Evolutionary conservation across 768 basidiomycete genomes (phyloP).

Genomic region (Russula olivacea): DNA sequence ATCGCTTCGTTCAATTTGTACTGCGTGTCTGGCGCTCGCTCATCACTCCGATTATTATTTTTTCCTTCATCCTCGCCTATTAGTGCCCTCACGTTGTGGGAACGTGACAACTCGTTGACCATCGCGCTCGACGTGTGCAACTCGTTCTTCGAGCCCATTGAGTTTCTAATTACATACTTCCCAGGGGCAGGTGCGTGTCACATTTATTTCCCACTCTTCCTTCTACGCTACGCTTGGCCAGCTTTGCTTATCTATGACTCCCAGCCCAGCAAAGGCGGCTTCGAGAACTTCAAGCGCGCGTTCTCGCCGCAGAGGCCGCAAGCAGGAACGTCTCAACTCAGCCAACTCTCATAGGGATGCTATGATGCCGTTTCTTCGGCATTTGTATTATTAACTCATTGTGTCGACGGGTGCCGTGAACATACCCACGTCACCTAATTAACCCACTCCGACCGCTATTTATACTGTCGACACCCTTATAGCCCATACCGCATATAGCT

Average conservation of each 20-base stretch:
- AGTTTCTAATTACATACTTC: slow-evolving; percentile 15
- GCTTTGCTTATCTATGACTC: neutral
- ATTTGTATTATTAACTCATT: neutral
- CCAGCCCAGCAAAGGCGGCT: slow-evolving; percentile 6
- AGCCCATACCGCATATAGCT: too few species aligned
- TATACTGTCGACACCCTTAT: neutral
- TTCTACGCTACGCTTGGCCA: neutral
- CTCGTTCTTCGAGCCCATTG: slow-evolving; percentile 44
- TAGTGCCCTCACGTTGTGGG: slow-evolving; percentile 52
- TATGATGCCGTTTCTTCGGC: neutral
- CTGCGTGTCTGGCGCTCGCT: neutral
- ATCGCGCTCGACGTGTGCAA: slow-evolving; percentile 57
- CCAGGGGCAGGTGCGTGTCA: slow-evolving; percentile 19
- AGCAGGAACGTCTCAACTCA: slow-evolving; percentile 4
- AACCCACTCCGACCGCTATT: neutral
- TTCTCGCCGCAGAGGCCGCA: slow-evolving; percentile 8
- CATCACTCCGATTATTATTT: neutral
- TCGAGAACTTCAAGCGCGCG: slow-evolving; percentile 9
- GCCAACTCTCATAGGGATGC: neutral
- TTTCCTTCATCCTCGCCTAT: too few species aligned
- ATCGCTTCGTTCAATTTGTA: neutral
- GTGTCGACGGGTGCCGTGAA: neutral
- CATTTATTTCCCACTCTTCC: neutral
- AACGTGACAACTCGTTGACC: slow-evolving; percentile 48
- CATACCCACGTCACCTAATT: too few species aligned